phyloP scores from a whole-genome alignment of 371 early-diverging fungal genomes.

The Circinella minor region DNA sequence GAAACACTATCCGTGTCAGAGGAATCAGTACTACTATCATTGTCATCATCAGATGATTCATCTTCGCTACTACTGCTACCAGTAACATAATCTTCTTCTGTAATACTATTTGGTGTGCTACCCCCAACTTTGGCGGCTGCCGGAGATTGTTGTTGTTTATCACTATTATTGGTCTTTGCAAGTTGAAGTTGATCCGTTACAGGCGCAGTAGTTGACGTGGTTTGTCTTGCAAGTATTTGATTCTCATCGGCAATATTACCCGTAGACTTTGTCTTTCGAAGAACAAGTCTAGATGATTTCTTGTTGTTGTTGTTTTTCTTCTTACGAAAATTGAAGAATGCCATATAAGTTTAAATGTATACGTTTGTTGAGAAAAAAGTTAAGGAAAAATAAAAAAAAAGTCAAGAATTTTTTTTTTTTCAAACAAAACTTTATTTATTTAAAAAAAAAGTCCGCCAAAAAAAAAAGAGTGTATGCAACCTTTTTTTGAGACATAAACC shows the following conservation, averaged over 20 bases:
- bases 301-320: constrained; percentile 13
- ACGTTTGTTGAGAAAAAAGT: neutral
- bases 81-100: neutral
- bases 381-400: constrained; percentile 2
- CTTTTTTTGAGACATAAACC: too few relatives aligned
- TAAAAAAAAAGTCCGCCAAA: too few relatives aligned
- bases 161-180: neutral
- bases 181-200: neutral
- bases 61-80: neutral
- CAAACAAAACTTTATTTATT: too few relatives aligned
- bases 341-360: constrained; percentile 2
- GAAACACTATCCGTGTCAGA: constrained; percentile 9
- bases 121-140: neutral
- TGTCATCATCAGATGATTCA: constrained; percentile 1
- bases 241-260: constrained; percentile 16
- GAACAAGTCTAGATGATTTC: neutral
- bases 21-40: neutral
- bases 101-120: neutral
- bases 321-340: constrained; percentile 22
- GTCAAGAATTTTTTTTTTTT: too few relatives aligned
- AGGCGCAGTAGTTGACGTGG: neutral
- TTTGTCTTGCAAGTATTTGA: neutral
- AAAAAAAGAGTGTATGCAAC: too few relatives aligned
- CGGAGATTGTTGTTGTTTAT: neutral
- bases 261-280: constrained; percentile 25